Evolutionary conservation across 371 early-diverging fungal species (phyloP), one percentile per base, ranked within the genome.

Genomic region (Blakeslea trispora): DNA sequence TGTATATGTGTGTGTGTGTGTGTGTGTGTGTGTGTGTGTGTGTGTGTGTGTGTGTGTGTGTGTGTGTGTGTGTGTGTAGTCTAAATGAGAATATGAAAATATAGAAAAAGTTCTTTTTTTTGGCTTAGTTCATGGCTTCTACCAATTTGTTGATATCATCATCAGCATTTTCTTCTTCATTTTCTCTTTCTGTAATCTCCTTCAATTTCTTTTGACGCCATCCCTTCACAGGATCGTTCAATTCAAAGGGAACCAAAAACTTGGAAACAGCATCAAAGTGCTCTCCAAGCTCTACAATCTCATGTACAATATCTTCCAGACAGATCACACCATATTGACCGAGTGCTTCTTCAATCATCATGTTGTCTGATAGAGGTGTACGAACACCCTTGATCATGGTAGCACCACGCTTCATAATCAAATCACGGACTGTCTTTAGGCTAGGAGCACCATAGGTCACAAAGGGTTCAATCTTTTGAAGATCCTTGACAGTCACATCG

Each of bases 331-430:
- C 97, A 65, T 75, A 86, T 71, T 93, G 86, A 72, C 99, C 99
- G 45, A 99, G 90, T 55, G 73, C 69, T 66, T 89, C 84, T 85
- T 98, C 99, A 61, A 99, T 90, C 78, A 96, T 83, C 55, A 90
- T 81, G 83, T 98, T 99, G 82, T 97, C 95, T 50, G 91, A 83
- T 69, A 99, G 88, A 59, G 99, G 95, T 64, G 95, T 87, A 64
- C 96, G 90, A 77, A 93, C 91, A 72, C 88, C 89, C 79, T 96
- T 83, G 74, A 96, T 85, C 88, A 92, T 92, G 63, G 93, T 96
- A 74, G 90, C 90, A 59, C 98, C 99, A 72, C 99, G 96, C 88
- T 98, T 99, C 92, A 99, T 98, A 74, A 99, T 81, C 50, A 99
- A 83, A 84, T 98, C 97, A 72, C 97, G 94, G 66, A 99, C 92